Base-by-base conservation (phyloP, 2,329 filamentous ascomycete species). In the Colletotrichum abscissum region DNA sequence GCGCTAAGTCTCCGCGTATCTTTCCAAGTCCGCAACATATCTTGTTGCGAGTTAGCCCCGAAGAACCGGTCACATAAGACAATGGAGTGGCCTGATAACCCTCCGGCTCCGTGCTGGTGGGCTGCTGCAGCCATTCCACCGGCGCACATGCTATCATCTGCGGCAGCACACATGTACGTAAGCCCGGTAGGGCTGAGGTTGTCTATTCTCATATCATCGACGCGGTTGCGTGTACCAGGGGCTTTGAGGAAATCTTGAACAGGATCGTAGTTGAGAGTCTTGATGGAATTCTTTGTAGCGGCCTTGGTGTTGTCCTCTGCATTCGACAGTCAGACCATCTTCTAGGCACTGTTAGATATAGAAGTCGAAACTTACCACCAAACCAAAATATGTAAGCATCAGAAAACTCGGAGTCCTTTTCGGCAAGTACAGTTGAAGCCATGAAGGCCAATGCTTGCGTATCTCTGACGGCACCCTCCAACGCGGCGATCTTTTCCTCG, bases 101-200 rank as follows among this genome's bases (percentile, higher is more conserved):
- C 57, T 38, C 22, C 57, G 3, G 46, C 56, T 0, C 66, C 66
- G 22, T 68, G 42, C 11, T 68, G 46, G 6, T 68, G 57, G 3
- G 66, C 42, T 5, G n/a, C 57, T 16, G 57, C 66, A 5, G 33
- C 30, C 66, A 62, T 30, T 3, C 3, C 7, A 22, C 57, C 56
- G 14, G n/a, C 4, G 30, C 66, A 68, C 14, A 22, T 55, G 5
- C 9, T 9, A 26, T 16, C 14, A 42, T 54, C 42, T 16, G 5
- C 28, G n/a, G 64, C 26, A 22, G 55, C 64, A 12, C 57, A 68
- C 66, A 63, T 63, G 12, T 68, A 68, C 7, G 66, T 68, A 12
- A 68, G 46, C 12, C 66, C 66, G 7, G 57, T 68, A 6, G 57
- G 66, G 19, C 66, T 68, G 46, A 68, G 57, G 2, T 68, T 68